Evolutionary conservation across 805 yeast species (phyloP).

Genomic region (Vanderwaltozyma polyspora): DNA sequence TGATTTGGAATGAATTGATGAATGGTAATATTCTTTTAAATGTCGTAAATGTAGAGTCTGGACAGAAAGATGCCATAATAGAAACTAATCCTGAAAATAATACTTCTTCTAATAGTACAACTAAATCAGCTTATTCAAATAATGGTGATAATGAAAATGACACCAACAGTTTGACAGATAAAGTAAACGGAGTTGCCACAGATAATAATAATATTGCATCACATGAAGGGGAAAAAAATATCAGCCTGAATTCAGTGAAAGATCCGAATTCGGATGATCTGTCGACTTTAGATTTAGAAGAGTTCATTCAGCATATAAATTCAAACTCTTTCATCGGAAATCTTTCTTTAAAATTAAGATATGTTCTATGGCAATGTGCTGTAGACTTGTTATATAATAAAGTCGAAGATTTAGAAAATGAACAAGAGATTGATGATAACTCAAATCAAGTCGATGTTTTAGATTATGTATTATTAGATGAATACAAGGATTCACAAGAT

Average conservation of each 20-base stretch:
- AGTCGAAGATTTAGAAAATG: slow-evolving; percentile 23
- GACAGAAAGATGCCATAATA: background rate
- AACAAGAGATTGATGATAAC: slow-evolving; percentile 11
- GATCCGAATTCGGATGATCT: slow-evolving; percentile 25
- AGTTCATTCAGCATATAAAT: slow-evolving; percentile 31
- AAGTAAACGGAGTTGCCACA: background rate
- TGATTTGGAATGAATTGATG: slow-evolving; percentile 38
- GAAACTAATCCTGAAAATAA: background rate
- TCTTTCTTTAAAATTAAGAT: slow-evolving; percentile 53
- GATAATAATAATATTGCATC: too few relatives aligned
- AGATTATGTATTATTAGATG: slow-evolving; percentile 5
- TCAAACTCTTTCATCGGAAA: slow-evolving; percentile 40
- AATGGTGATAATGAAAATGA: background rate
- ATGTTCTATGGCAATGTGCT: slow-evolving; percentile 60
- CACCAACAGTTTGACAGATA: background rate
- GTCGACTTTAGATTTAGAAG: slow-evolving; percentile 31
- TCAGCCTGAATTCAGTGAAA: too few relatives aligned
- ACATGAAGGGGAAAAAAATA: slow-evolving; percentile 1
- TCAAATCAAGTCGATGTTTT: slow-evolving; percentile 9
- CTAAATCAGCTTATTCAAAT: background rate
- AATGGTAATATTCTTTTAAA: slow-evolving; percentile 22
- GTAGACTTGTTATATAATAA: slow-evolving; percentile 22
- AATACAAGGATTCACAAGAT: background rate
- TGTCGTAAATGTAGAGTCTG: slow-evolving; percentile 12
- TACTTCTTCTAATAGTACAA: background rate